Base-by-base conservation (phyloP, 2,329 filamentous ascomycete species). In the Neophaeococcomyces mojaviensis region DNA sequence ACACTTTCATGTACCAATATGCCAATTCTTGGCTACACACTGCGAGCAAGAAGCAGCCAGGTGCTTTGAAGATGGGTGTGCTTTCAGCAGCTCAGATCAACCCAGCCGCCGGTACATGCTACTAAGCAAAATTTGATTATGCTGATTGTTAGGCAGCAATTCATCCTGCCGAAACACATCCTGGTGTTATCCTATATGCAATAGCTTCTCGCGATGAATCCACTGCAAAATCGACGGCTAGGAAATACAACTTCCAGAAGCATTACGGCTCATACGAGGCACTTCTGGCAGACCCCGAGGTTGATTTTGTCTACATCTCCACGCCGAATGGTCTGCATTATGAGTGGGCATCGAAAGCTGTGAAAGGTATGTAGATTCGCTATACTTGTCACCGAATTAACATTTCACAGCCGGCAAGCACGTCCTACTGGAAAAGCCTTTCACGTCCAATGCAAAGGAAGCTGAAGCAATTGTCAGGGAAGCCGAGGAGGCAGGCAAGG, bases 381-480 rank as follows among this genome's bases (percentile, higher is more conserved):
- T 28, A 10, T 28, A 5, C 24, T 28, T 10, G 10, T 5, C 24
- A 28, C 24, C 10, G 24, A 28, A 10, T 10, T 28, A 28, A 28
- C 24, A 28, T 5, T 6, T 6, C 10, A 10, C 57, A 28, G 24
- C 24, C 2, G 71, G 71, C 3, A 78, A 78, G 51, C 73, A 78
- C 52, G 74, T 79, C 15, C 66, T 79, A 0, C 59, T 78, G 2
- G 76, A 78, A 56, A 78, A 78, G 56, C 74, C 75, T 0, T 65
- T 68, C 0, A 66, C 64, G n/a, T 66, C 65, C 19, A 77, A 74
- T 52, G 56, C 61, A 2, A 47, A 40, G 0, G 72, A 79, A 55
- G 73, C 72, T 2, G 55, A 58, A n/a, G 51, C 54, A 0, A 64
- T 78, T 10, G 76, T 77, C 55, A 59, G 54, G 24, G 61, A 62